These are phyloP conservation scores for Chamaecyparis obtusa DNA, from an alignment of 75 land plant genomes.

Conservation along the genomic window DNA sequence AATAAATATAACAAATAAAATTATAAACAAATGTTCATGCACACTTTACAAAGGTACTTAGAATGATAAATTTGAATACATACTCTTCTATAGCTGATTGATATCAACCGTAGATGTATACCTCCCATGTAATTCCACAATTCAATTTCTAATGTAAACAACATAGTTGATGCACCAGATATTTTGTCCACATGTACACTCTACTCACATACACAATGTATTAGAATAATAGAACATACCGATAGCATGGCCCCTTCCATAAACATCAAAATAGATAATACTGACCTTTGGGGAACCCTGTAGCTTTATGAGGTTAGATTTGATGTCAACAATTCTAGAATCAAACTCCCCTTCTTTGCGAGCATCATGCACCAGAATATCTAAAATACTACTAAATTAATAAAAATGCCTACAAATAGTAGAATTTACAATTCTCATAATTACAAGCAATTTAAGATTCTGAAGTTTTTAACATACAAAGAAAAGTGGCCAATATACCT, in stretches of 20 bases:
- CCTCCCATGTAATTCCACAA: slow-evolving; percentile 92
- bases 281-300: slow-evolving; percentile 75
- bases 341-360: slow-evolving; percentile 91
- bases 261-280: not conserved
- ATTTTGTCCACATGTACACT: slow-evolving; percentile 82
- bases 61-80: not conserved
- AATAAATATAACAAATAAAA: not conserved
- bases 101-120: slow-evolving; percentile 12
- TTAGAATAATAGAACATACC: not conserved
- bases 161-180: slow-evolving; percentile 87
- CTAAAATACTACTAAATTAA: slow-evolving; percentile 78
- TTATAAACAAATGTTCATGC: not conserved
- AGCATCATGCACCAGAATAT: slow-evolving; percentile 72
- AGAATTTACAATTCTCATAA: not conserved
- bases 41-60: not conserved
- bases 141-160: slow-evolving; percentile 76
- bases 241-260: not conserved
- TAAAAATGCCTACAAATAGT: slow-evolving; percentile 71
- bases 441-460: not conserved
- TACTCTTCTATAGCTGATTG: not conserved
- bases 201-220: slow-evolving; percentile 33
- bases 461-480: not conserved
- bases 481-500: slow-evolving; percentile 28
- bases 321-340: slow-evolving; percentile 94
- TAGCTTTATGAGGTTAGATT: slow-evolving; percentile 65